Percentiles rank a stretch among this genome's conserved stretches.
Conservation (phyloP, 257 asterid species). For the Solanum neorickii region DNA sequence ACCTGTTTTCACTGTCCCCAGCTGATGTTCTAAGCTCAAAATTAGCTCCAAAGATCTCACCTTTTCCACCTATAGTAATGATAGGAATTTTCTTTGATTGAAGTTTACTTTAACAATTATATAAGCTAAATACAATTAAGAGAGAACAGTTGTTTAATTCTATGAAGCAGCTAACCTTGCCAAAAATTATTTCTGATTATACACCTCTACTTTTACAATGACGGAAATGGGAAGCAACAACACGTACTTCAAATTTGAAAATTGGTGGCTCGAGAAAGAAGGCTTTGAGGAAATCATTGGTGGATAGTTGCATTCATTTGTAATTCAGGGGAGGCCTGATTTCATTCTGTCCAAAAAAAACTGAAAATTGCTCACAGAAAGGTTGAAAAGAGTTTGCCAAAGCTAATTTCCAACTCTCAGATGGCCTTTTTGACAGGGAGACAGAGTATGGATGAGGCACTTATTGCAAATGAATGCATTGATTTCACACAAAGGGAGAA, state of each 20-base stretch:
- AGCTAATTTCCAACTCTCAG: not conserved
- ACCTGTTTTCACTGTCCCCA: not conserved
- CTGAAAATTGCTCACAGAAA: not conserved
- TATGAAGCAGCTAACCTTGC: not conserved
- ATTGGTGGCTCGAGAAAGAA: not conserved
- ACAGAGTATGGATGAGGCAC: not conserved
- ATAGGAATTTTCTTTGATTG: not conserved
- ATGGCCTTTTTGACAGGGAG: not conserved
- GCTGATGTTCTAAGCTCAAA: not conserved
- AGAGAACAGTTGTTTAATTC: not conserved
- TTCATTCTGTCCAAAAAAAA: not conserved
- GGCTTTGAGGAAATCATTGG: not conserved
- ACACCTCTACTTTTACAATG: not conserved
- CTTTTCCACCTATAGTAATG: not conserved
- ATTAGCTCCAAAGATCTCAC: not conserved
- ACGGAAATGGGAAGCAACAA: not conserved
- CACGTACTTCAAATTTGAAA: not conserved
- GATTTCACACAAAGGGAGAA: not conserved
- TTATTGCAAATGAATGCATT: not conserved
- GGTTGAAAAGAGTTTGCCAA: not conserved
- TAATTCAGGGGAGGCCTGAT: not conserved
- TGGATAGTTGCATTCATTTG: not conserved
- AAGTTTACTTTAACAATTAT: not conserved
- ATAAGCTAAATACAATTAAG: not conserved
- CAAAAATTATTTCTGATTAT: not conserved